Conservation (phyloP, 352 stramenopile species). For the Aphanomyces astaci region DNA sequence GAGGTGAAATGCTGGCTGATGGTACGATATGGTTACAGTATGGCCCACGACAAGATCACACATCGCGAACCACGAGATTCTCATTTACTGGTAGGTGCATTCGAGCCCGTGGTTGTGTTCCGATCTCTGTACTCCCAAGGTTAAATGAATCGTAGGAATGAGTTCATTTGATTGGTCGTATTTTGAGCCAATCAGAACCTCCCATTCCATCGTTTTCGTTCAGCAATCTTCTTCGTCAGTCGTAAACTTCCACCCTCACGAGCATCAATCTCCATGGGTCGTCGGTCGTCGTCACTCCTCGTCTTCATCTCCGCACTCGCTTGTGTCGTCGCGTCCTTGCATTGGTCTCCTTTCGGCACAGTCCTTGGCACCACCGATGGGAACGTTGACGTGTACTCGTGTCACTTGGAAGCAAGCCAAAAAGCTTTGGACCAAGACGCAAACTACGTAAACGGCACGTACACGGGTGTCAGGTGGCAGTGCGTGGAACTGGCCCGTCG, state of each 20-base stretch:
- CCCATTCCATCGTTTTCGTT: not conserved
- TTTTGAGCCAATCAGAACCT: not conserved
- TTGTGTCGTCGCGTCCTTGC: not conserved
- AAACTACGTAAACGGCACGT: slow-evolving; percentile 19
- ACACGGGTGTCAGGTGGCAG: slow-evolving; percentile 19
- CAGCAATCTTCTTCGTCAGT: not conserved
- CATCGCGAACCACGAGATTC: too few relatives aligned
- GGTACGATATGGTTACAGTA: too few relatives aligned
- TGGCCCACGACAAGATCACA: too few relatives aligned
- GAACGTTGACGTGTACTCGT: slow-evolving; percentile 20
- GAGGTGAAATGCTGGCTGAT: too few relatives aligned
- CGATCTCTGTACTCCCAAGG: too few relatives aligned
- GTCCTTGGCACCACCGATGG: slow-evolving; percentile 14
- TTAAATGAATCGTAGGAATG: too few relatives aligned
- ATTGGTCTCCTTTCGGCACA: slow-evolving; percentile 16
- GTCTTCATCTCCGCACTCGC: not conserved
- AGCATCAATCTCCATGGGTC: too few relatives aligned
- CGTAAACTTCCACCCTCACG: not conserved
- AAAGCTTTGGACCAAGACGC: slow-evolving; percentile 10
- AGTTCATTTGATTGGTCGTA: not conserved
- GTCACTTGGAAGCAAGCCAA: not conserved
- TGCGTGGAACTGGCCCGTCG: slow-evolving; percentile 19
- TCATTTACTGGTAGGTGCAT: too few relatives aligned
- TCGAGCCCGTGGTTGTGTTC: too few relatives aligned
- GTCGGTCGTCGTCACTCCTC: not conserved